These are phyloP conservation scores for Dichotomopilus funicola DNA, from an alignment of 2,329 filamentous ascomycete species.

Conservation along the genomic window DNA sequence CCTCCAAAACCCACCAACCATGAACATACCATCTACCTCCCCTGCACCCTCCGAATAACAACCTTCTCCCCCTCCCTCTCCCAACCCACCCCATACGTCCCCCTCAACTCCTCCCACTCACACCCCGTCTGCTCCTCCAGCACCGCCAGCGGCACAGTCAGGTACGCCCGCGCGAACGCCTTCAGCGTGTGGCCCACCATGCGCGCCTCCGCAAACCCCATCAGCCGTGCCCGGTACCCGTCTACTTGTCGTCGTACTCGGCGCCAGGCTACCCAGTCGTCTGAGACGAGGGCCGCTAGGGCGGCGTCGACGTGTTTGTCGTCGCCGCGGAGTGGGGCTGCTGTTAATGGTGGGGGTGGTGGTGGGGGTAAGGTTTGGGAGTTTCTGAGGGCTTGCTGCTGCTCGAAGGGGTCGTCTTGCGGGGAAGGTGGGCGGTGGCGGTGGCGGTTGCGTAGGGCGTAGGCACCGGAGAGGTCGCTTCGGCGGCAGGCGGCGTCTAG, in stretches of 20 bases:
- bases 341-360: neutral
- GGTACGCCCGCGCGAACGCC: constrained; percentile 76
- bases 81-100: constrained; percentile 75
- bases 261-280: constrained; percentile 79
- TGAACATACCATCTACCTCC: constrained; percentile 20
- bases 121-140: constrained; percentile 63
- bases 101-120: constrained; percentile 65
- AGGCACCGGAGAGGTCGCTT: constrained; percentile 66
- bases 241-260: constrained; percentile 65
- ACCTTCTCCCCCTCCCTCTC: constrained; percentile 68
- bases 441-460: constrained; percentile 49
- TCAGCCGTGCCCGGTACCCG: constrained; percentile 69
- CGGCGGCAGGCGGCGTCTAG: constrained; percentile 86
- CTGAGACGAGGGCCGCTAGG: constrained; percentile 64
- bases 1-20: neutral
- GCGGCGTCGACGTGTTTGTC: constrained; percentile 64
- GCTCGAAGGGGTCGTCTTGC: no score
- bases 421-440: no score
- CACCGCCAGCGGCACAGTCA: constrained; percentile 61
- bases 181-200: constrained; percentile 74
- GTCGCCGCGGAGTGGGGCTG: constrained; percentile 28
- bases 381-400: no score
- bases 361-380: no score
- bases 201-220: constrained; percentile 74
- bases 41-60: constrained; percentile 60